These are phyloP conservation scores for Camptophora hylomeconis DNA, from an alignment of 2,329 filamentous ascomycete species.

Conservation along the genomic window DNA sequence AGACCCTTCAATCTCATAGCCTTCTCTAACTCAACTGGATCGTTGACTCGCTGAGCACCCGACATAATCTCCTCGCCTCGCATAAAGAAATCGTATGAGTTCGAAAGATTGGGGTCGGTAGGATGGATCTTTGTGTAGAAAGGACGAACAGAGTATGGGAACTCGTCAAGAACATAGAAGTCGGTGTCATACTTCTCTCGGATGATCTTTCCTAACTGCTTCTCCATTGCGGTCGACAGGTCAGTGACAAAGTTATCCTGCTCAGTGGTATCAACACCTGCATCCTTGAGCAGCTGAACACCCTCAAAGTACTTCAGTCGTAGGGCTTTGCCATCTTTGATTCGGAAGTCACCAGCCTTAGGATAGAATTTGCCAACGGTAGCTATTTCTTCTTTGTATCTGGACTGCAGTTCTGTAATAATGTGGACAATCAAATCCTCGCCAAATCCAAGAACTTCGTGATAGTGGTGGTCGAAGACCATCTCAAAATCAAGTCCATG, in stretches of 20 bases:
- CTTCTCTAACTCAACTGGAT: slow-evolving; percentile 43
- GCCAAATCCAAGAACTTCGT: slow-evolving; percentile 37
- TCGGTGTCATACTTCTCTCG: slow-evolving; percentile 84
- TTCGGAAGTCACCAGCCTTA: slow-evolving; percentile 36
- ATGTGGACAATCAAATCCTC: slow-evolving; percentile 38
- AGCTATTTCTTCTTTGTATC: slow-evolving; percentile 32
- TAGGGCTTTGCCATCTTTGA: slow-evolving; percentile 36
- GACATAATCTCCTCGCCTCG: slow-evolving; percentile 57
- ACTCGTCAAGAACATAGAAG: slow-evolving; percentile 96
- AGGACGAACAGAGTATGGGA: slow-evolving; percentile 74
- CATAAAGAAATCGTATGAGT: slow-evolving; percentile 61
- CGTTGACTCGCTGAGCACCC: slow-evolving; percentile 53
- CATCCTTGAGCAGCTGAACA: slow-evolving; percentile 34
- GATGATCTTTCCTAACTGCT: slow-evolving; percentile 71
- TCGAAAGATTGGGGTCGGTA: slow-evolving; percentile 50
- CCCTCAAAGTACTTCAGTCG: slow-evolving; percentile 38
- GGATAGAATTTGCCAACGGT: slow-evolving; percentile 36
- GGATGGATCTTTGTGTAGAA: slow-evolving; percentile 83
- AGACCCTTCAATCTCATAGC: slow-evolving; percentile 48
- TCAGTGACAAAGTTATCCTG: slow-evolving; percentile 36
- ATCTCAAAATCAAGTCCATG: slow-evolving; percentile 40
- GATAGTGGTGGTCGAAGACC: slow-evolving; percentile 37
- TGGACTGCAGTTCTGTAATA: slow-evolving; percentile 30
- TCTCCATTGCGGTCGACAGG: slow-evolving; percentile 36
- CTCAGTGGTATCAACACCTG: slow-evolving; percentile 36